A percentile compares a stretch with the other conserved stretches of the same genome.
phyloP scores from a whole-genome alignment of 2,329 filamentous ascomycete genomes.

The Hysterium pulicare region DNA sequence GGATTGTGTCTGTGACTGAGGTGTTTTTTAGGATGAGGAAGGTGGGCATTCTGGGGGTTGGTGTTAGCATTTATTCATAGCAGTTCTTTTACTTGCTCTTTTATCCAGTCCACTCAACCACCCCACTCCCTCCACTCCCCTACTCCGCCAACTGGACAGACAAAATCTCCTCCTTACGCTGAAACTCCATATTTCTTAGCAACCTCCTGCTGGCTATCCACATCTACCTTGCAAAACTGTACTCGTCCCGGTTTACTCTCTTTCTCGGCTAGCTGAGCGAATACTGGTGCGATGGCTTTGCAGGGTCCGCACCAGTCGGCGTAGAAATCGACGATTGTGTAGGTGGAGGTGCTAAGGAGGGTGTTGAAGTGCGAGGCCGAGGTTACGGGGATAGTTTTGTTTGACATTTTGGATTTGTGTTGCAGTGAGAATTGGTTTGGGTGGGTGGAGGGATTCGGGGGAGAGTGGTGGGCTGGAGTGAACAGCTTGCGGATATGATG shows the following conservation, averaged over 20 bases:
- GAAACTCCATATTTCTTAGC: conserved; percentile 49
- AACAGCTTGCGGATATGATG: background rate
- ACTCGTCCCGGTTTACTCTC: conserved; percentile 47
- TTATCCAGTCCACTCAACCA: too few relatives aligned
- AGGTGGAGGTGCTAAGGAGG: conserved; percentile 32
- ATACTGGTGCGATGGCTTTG: conserved; percentile 52
- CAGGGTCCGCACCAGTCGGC: conserved; percentile 58
- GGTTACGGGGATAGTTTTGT: conserved; percentile 29
- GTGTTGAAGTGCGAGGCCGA: conserved; percentile 34
- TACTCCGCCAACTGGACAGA: too few relatives aligned
- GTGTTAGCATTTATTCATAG: conserved; percentile 10
- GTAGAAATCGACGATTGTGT: conserved; percentile 52
- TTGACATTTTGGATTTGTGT: background rate
- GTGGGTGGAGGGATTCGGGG: background rate
- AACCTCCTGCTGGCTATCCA: conserved; percentile 51
- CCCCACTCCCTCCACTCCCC: background rate
- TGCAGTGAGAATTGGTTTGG: background rate
- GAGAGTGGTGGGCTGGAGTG: background rate
- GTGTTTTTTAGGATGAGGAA: conserved; percentile 47
- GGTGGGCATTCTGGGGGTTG: conserved; percentile 42
- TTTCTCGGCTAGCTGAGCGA: conserved; percentile 50
- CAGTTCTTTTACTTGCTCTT: too few relatives aligned
- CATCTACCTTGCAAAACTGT: conserved; percentile 55
- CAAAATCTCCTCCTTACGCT: conserved; percentile 38
- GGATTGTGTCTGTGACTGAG: conserved; percentile 45